A percentile compares a stretch with the other conserved stretches of the same genome.
phyloP scores from a whole-genome alignment of 73 alveolate genomes.

The Urostyla sp. region DNA sequence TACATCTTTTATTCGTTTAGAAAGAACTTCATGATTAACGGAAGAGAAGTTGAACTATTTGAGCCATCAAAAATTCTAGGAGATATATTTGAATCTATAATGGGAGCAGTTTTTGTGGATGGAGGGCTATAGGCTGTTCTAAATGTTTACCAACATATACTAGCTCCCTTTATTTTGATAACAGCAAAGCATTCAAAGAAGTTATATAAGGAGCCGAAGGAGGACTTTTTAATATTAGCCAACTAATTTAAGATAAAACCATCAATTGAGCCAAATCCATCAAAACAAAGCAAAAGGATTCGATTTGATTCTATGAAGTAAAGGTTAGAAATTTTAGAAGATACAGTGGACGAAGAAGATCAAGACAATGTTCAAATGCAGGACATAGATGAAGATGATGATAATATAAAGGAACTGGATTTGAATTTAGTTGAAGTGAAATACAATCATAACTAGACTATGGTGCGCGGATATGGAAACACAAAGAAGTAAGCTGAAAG shows the following conservation, averaged over 20 bases:
- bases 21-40: conserved; percentile 19
- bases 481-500: conserved; percentile 63
- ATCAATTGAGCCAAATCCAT: background rate
- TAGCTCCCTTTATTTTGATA: conserved; percentile 56
- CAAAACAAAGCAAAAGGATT: background rate
- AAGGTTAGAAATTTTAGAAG: background rate
- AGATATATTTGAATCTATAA: conserved; percentile 65
- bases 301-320: background rate
- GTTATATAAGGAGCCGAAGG: conserved; percentile 57
- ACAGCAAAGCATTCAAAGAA: conserved; percentile 55
- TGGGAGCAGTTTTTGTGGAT: conserved; percentile 67
- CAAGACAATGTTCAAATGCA: background rate
- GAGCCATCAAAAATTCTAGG: conserved; percentile 72
- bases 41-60: conserved; percentile 33
- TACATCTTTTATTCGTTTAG: conserved; percentile 24
- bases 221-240: conserved; percentile 48
- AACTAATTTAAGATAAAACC: conserved; percentile 34
- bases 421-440: background rate
- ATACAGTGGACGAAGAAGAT: background rate
- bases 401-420: background rate
- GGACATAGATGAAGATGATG: background rate
- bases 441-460: background rate
- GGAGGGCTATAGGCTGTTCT: conserved; percentile 54
- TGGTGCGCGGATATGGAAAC: conserved; percentile 56
- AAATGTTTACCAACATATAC: conserved; percentile 35